Evolutionary conservation across 495 filamentous ascomycete genomes (phyloP).

Genomic region (Barbatosphaeria neglecta): DNA sequence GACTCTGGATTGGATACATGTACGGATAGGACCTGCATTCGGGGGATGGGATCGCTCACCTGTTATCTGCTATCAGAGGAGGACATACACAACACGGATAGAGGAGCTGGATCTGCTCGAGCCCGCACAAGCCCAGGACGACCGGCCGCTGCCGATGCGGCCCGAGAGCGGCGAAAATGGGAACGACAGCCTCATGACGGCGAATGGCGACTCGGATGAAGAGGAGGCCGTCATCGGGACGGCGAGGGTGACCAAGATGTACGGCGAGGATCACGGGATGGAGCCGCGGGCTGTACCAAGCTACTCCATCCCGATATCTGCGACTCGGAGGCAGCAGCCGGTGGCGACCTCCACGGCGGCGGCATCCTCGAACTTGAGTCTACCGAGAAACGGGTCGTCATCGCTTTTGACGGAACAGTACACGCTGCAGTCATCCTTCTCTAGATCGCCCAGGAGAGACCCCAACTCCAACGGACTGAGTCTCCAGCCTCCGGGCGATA

Average conservation of each 20-base stretch:
- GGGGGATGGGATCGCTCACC: slow-evolving; percentile 2
- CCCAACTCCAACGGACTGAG: slow-evolving; percentile 25
- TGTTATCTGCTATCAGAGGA: slow-evolving; percentile 40
- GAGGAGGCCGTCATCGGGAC: slow-evolving; percentile 31
- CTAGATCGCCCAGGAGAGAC: slow-evolving; percentile 27
- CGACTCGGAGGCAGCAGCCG: slow-evolving; percentile 4
- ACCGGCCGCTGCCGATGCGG: slow-evolving; percentile 65
- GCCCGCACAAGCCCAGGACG: slow-evolving; percentile 42
- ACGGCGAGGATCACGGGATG: slow-evolving; percentile 15
- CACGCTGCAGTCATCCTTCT: slow-evolving; percentile 35
- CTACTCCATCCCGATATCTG: slow-evolving; percentile 15
- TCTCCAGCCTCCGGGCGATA: slow-evolving; percentile 32
- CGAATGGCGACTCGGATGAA: slow-evolving; percentile 34
- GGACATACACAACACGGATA: slow-evolving; percentile 81
- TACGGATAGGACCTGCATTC: too few species aligned
- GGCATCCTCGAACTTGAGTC: slow-evolving; percentile 7
- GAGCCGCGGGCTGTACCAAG: slow-evolving; percentile 15
- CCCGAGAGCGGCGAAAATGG: slow-evolving; percentile 61
- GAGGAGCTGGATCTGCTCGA: slow-evolving; percentile 66
- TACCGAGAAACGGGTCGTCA: slow-evolving; percentile 9
- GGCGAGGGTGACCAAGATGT: slow-evolving; percentile 31
- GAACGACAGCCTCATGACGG: slow-evolving; percentile 14
- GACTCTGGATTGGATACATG: too few species aligned
- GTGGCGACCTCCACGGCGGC: slow-evolving; percentile 1
- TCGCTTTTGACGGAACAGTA: slow-evolving; percentile 15